Percentiles rank a stretch among this genome's conserved stretches.
Evolutionary conservation across 805 yeast species (phyloP).

Genomic region (Metschnikowia lochheadii): DNA sequence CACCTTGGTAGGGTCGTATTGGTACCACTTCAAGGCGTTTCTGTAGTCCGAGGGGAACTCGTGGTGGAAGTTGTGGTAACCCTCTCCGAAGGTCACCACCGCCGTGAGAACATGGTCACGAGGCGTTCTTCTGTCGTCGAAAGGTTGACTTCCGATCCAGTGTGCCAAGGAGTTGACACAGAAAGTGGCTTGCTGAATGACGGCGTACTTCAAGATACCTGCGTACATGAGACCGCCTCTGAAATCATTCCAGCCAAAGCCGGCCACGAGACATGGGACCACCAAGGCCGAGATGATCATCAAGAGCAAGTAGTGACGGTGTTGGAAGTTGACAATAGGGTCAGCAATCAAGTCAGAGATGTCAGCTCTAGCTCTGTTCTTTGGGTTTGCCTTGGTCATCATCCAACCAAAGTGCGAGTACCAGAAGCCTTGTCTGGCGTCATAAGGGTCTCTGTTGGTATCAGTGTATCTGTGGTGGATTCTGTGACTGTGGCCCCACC

Average conservation of each 20-base stretch:
- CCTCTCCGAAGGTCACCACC: slow-evolving; percentile 82
- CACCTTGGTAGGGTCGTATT: slow-evolving; percentile 78
- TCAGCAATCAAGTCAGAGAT: slow-evolving; percentile 73
- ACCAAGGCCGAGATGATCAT: slow-evolving; percentile 59
- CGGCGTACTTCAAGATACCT: slow-evolving; percentile 64
- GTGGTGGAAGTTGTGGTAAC: slow-evolving; percentile 87
- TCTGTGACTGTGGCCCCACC: slow-evolving; percentile 89
- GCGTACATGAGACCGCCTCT: slow-evolving; percentile 77
- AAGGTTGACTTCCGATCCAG: slow-evolving; percentile 83
- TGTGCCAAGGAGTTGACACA: slow-evolving; percentile 84
- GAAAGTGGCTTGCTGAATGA: slow-evolving; percentile 81
- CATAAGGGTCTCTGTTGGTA: slow-evolving; percentile 79
- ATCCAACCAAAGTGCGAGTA: slow-evolving; percentile 85
- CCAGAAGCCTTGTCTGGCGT: slow-evolving; percentile 82
- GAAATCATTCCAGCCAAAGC: slow-evolving; percentile 27
- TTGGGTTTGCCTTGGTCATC: slow-evolving; percentile 76
- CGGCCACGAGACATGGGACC: slow-evolving; percentile 50
- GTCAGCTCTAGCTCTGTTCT: slow-evolving; percentile 76
- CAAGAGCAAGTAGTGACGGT: slow-evolving; percentile 65
- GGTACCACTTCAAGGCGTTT: slow-evolving; percentile 84
- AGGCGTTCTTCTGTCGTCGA: slow-evolving; percentile 83
- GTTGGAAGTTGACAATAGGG: slow-evolving; percentile 78
- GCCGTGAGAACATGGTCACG: slow-evolving; percentile 81
- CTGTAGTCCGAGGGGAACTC: slow-evolving; percentile 88
- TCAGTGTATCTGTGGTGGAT: slow-evolving; percentile 85